These are phyloP conservation scores for Ceratocystis cubensis DNA, from an alignment of 2,329 filamentous ascomycete species.

Conservation along the genomic window DNA sequence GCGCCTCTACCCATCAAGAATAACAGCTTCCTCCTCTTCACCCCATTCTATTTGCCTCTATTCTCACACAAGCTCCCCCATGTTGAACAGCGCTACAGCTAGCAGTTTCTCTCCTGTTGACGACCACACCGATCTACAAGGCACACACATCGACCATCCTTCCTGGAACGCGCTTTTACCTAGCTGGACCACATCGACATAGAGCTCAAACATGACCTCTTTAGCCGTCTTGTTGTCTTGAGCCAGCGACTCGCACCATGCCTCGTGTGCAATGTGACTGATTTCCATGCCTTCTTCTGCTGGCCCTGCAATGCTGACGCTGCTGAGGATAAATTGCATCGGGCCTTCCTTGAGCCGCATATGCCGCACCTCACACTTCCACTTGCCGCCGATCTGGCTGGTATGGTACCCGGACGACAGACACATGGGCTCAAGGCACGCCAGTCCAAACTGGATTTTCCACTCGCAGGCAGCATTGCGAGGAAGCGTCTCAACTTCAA, in stretches of 20 bases:
- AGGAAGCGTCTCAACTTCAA: conserved; percentile 66
- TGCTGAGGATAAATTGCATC: conserved; percentile 14
- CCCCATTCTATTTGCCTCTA: background rate
- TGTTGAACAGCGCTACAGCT: conserved; percentile 28
- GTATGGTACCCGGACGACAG: conserved; percentile 13
- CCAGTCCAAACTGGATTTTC: conserved; percentile 55
- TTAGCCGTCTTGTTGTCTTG: conserved; percentile 22
- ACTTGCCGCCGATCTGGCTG: conserved; percentile 9
- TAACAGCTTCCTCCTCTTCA: background rate
- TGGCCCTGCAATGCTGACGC: conserved; percentile 10
- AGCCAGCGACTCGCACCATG: conserved; percentile 24
- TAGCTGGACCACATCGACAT: conserved; percentile 29
- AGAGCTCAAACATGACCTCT: conserved; percentile 23
- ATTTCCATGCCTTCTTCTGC: conserved; percentile 17
- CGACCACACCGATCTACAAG: conserved; percentile 32
- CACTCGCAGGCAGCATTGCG: conserved; percentile 68
- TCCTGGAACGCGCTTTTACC: conserved; percentile 16
- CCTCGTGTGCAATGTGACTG: conserved; percentile 18
- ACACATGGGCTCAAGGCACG: conserved; percentile 24
- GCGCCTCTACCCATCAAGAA: background rate
- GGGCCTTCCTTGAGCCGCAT: conserved; percentile 15
- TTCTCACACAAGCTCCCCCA: conserved; percentile 14
- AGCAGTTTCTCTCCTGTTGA: conserved; percentile 27
- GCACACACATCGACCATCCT: conserved; percentile 24
- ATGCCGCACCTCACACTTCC: conserved; percentile 15